Base-by-base conservation (phyloP, 352 stramenopile genomes). In the Thalassiosira oceanica region DNA sequence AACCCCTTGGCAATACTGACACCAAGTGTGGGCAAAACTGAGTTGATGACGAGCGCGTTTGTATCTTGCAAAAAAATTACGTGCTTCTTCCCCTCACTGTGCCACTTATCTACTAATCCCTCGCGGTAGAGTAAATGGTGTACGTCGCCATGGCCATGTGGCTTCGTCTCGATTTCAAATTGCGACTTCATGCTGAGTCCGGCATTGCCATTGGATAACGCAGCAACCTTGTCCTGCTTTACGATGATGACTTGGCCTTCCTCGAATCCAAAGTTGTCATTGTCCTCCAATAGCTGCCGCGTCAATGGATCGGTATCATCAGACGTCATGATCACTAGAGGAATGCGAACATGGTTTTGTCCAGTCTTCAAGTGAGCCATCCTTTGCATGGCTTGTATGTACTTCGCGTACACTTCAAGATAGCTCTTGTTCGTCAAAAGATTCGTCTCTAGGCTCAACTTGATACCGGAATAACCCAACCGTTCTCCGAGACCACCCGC, bases 51-150 rank as follows among this genome's bases (percentile, higher is more conserved):
- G 13, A 98, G 72, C 21, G 90, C 91, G 79, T 98, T 98, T 11
- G 95, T 98, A 86, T 98, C 94, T 69, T 97, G 93, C 72, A 98
- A 97, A 78, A 98, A 98, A 27, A 98, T 86, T 23, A 96, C 91
- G 67, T 94, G 72, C 11, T 81, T 83, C 33, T 74, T 86, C 15
- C 79, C 76, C 62, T 88, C 61, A 26, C 79, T 74, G 50, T 84
- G 66, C 86, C 84, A 90, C 42, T 85, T 67, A 37, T 91, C 67
- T 4, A 87, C 75, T 8, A 89, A 46, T 26, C 84, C 83, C 58
- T 87, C 69, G 4, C 72, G 46, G 39, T 78, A 83, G 24, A 93
- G 52, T 23, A 99, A 74, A 27, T 93, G 90, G 81, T 99, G 96
- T 20, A 99, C 95, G 79, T 99, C 96, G 27, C 96, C 96, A 64